Conservation (phyloP, 805 yeast genomes). For the Kluyveromyces nonfermentans region DNA sequence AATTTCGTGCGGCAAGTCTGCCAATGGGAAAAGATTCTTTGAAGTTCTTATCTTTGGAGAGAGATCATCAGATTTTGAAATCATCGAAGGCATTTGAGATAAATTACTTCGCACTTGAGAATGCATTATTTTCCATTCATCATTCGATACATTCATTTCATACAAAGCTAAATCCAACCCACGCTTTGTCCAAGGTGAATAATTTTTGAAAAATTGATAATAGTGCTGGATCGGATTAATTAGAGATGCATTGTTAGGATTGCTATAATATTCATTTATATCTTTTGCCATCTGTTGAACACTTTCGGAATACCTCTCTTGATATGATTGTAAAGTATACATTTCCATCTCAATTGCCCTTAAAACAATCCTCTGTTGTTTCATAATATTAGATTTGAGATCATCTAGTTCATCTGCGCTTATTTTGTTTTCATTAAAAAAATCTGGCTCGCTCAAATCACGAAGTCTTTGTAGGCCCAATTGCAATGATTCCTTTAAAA, state of each 20-base stretch:
- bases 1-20: slow-evolving; percentile 43
- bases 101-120: slow-evolving; percentile 2
- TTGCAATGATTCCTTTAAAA: slow-evolving; percentile 1
- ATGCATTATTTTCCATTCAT: slow-evolving; percentile 1
- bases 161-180: slow-evolving; percentile 3
- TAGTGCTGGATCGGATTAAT: slow-evolving; percentile 1
- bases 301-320: slow-evolving; percentile 2
- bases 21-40: slow-evolving; percentile 20
- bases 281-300: slow-evolving; percentile 1
- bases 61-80: neutral
- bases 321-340: slow-evolving; percentile 18
- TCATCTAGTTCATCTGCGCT: neutral
- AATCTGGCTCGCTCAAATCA: neutral
- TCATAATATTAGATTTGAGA: slow-evolving; percentile 13
- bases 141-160: slow-evolving; percentile 3
- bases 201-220: neutral
- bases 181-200: slow-evolving; percentile 3
- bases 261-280: slow-evolving; percentile 13
- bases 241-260: neutral
- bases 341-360: slow-evolving; percentile 28
- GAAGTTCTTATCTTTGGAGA: neutral
- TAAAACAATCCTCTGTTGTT: slow-evolving; percentile 23
- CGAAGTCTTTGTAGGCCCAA: slow-evolving; percentile 1
- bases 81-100: slow-evolving; percentile 1
- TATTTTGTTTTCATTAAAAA: neutral